Base-by-base conservation (phyloP, 495 filamentous ascomycete genomes). In the Aeminium ludgeri region DNA sequence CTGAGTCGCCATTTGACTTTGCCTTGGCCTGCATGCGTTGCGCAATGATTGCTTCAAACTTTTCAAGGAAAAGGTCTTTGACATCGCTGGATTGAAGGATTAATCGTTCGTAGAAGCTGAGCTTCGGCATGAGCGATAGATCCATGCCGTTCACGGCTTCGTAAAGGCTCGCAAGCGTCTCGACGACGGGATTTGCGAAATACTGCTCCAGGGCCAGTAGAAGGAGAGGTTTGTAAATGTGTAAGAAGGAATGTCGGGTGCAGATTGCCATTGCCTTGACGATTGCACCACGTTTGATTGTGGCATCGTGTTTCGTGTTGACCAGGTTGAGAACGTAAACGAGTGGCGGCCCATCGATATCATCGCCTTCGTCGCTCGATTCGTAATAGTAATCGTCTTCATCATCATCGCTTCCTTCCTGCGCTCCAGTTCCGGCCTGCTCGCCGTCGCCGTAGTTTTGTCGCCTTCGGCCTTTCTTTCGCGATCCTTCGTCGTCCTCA, bases 201-300 rank as follows among this genome's bases (percentile, higher is more conserved):
- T 99, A 99, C 51, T 96, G 86, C 55, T 96, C 89, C 30, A 99
- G 65, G 1, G 89, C 89, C n/a, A 99, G 64, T 41, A 99, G 67
- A 36, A 99, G 70, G 15, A 99, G 72, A 43, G 89, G 89, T 82
- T 96, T 97, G 61, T 96, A 97, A 42, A 97, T 96, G 59, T 97
- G 87, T 38, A 97, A 68, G 56, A 97, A 97, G n/a, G 89, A 86
- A 64, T 97, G 89, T 34, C 87, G 67, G 3, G 89, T 97, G 62
- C 89, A 97, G 49, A 97, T 95, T n/a, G 89, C 89, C 89, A 97
- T 97, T 1, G 89, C 86, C 61, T 95, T 97, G 20, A 95, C 86
- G 20, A 93, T 76, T 1, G 89, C 91, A 41, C 89, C 89, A 70
- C 78, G 70, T 59, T 89, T 86, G 10, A 80, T 86, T 11, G 75